Evolutionary conservation across 257 asterid species (phyloP).

Genomic region (Avicennia marina): DNA sequence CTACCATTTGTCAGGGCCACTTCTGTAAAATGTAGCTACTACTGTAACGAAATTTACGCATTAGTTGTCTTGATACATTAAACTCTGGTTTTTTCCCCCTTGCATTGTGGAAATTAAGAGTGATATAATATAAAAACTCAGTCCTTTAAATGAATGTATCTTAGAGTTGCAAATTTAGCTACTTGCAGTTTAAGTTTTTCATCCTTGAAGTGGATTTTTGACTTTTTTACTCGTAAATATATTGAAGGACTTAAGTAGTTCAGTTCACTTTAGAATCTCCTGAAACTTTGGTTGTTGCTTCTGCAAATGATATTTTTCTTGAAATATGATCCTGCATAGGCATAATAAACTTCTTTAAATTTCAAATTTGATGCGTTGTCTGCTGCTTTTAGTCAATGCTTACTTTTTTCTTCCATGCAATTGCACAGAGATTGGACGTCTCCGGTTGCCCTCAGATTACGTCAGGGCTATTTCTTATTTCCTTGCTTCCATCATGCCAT

Average conservation of each 20-base stretch:
- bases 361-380: conserved; percentile 2
- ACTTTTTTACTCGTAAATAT: too few relatives aligned
- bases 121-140: too few relatives aligned
- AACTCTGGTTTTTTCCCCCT: background rate
- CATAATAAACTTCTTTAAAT: background rate
- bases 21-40: too few relatives aligned
- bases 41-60: background rate
- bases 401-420: conserved; percentile 17
- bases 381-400: conserved; percentile 23
- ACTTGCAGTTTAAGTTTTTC: too few relatives aligned
- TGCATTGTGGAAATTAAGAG: too few relatives aligned
- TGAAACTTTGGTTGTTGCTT: background rate
- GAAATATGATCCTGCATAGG: conserved; percentile 3
- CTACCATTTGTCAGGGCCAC: too few relatives aligned
- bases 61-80: background rate
- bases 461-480: conserved; percentile 43
- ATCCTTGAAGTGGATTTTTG: too few relatives aligned
- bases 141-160: background rate
- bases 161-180: background rate
- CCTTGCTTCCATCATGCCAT: conserved; percentile 42
- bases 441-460: conserved; percentile 76
- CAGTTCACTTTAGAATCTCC: background rate
- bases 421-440: conserved; percentile 68
- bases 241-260: too few relatives aligned
- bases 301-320: background rate